Evolutionary conservation across 192 early-diverging fungal species (phyloP).

Genomic region (Diversispora epigaea): DNA sequence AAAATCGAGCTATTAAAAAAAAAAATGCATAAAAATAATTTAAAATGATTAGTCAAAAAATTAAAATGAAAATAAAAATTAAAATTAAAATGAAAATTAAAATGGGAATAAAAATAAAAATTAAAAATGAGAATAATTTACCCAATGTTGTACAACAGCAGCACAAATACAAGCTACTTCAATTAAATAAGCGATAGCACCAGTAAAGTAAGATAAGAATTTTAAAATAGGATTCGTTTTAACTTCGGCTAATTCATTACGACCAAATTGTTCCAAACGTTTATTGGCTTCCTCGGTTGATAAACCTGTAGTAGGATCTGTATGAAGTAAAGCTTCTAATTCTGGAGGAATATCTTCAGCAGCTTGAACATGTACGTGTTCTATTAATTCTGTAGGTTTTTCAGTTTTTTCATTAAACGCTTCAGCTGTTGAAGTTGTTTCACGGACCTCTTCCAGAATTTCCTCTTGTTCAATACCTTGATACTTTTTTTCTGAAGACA

Average conservation of each 20-base stretch:
- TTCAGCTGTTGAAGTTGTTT: neutral
- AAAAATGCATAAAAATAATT: neutral
- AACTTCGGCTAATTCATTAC: conserved; percentile 79
- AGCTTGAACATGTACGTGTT: conserved; percentile 73
- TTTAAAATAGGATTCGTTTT: conserved; percentile 84
- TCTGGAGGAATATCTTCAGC: conserved; percentile 79
- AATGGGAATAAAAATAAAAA: neutral
- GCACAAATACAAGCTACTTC: conserved; percentile 86
- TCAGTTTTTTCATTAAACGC: neutral
- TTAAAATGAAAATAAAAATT: neutral
- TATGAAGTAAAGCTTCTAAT: conserved; percentile 78
- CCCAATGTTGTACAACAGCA: conserved; percentile 62
- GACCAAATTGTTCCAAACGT: conserved; percentile 73
- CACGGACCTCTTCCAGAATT: neutral
- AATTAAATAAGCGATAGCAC: conserved; percentile 88
- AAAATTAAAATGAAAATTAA: neutral
- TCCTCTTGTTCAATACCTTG: too few relatives aligned
- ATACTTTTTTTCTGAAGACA: neutral
- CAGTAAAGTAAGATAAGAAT: conserved; percentile 84
- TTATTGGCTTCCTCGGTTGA: conserved; percentile 71
- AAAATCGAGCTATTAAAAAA: conserved; percentile 64
- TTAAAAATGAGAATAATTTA: neutral
- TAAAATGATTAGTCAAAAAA: neutral
- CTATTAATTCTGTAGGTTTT: conserved; percentile 43
- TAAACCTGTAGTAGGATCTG: conserved; percentile 77